phyloP scores from a whole-genome alignment of 176 grass and related monocot species.

The Ensete ventricosum region DNA sequence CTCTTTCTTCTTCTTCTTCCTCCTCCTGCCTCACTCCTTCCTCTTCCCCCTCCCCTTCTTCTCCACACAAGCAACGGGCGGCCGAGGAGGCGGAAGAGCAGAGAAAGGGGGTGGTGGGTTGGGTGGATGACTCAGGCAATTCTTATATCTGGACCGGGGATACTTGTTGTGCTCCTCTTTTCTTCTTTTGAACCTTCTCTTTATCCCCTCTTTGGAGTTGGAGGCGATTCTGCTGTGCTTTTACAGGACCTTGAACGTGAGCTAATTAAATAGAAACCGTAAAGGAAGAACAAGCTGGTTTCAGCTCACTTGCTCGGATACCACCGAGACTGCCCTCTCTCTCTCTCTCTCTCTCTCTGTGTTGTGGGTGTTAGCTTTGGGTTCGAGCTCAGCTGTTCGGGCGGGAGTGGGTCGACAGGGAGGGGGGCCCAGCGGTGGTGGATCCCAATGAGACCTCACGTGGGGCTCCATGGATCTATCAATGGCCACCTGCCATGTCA shows the following conservation, averaged over 20 bases:
- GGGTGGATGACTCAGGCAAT: not conserved
- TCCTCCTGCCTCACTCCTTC: not conserved
- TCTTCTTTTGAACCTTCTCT: conserved; percentile 8
- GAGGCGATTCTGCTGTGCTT: conserved; percentile 17
- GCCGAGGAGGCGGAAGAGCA: not conserved
- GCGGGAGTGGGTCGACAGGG: not conserved
- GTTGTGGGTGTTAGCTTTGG: too few species aligned
- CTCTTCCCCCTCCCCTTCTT: not conserved
- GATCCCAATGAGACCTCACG: not conserved
- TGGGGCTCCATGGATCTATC: not conserved
- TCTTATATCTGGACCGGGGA: not conserved
- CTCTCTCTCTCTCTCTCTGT: too few species aligned
- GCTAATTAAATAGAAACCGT: too few species aligned
- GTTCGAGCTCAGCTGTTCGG: too few species aligned
- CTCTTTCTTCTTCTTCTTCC: not conserved
- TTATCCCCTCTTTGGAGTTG: conserved; percentile 16
- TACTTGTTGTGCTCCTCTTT: not conserved
- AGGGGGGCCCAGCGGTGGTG: not conserved
- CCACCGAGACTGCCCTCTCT: too few species aligned
- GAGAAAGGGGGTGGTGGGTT: not conserved
- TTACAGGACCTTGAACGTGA: conserved; percentile 8
- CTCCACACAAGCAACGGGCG: not conserved
- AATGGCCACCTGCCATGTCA: not conserved
- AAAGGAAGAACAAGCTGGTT: too few species aligned
- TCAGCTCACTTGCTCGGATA: too few species aligned